Evolutionary conservation across 495 filamentous ascomycete genomes (phyloP).

Genomic region (Hamigera avellanea): DNA sequence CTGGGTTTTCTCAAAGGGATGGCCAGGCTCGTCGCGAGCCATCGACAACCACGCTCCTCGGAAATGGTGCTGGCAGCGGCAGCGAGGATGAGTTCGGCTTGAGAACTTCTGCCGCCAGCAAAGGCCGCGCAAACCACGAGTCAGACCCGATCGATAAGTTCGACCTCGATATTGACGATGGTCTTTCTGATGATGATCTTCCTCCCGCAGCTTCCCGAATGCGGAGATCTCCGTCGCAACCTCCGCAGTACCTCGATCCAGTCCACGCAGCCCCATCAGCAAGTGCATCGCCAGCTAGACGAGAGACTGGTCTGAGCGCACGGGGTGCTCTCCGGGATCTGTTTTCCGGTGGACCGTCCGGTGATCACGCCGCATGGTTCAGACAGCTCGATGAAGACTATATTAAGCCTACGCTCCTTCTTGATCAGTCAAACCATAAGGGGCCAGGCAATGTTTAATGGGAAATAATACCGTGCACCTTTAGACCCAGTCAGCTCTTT

Average conservation of each 20-base stretch:
- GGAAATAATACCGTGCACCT: constrained; percentile 6
- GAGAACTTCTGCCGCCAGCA: constrained; percentile 29
- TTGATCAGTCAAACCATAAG: constrained; percentile 56
- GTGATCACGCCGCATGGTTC: constrained; percentile 88
- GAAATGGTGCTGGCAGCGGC: constrained; percentile 32
- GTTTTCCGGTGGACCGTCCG: constrained; percentile 57
- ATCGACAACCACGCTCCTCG: constrained; percentile 28
- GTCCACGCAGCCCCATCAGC: constrained; percentile 14
- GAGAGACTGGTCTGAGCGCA: constrained; percentile 29
- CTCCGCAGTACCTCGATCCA: constrained; percentile 14
- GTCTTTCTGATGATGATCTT: constrained; percentile 37
- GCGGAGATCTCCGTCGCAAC: constrained; percentile 45
- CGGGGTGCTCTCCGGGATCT: constrained; percentile 61
- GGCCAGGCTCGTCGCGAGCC: constrained; percentile 27
- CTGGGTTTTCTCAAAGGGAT: constrained; percentile 28
- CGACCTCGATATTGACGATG: constrained; percentile 29
- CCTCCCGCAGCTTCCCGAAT: constrained; percentile 35
- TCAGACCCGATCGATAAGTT: constrained; percentile 23
- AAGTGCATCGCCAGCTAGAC: constrained; percentile 20
- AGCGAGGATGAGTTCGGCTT: constrained; percentile 44
- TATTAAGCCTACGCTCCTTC: constrained; percentile 84
- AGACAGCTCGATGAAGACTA: constrained; percentile 90
- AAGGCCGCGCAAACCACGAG: constrained; percentile 47
- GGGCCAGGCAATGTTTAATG: constrained; percentile 32
- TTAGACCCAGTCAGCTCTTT: constrained; percentile 11